Base-by-base conservation (phyloP, 495 filamentous ascomycete genomes). In the Aspergillus funiculosus region DNA sequence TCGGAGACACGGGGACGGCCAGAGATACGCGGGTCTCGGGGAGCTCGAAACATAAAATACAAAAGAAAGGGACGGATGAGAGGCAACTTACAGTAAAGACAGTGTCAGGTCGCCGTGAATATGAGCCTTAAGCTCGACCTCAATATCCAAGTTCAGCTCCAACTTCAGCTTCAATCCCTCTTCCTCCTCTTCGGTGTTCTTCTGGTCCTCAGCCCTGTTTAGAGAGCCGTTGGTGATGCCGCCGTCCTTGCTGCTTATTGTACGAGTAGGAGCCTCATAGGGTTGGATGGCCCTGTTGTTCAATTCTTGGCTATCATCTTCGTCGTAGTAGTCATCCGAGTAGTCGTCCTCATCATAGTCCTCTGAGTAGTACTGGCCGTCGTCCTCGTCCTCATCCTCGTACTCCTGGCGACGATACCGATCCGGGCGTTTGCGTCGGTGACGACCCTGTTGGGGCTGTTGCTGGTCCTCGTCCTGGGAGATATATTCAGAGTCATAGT, bases 61-160 rank as follows among this genome's bases (percentile, higher is more conserved):
- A 21, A 17, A 20, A 35, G 31, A 17, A 26, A 46, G 32, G 28
- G 35, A 38, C n/a, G 26, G 27, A 18, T 30, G 14, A 14, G 22
- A 11, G 39, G 30, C 6, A 31, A 84, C 86, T 74, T 80, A 91
- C 88, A 95, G 78, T 48, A 95, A 72, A 47, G 85, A 80, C 43
- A 95, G 54, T 37, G 87, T 92, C 59, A 94, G 67, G 66, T 94
- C 89, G 58, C 89, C 87, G 48, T 91, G 85, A 55, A 95, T 92
- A 57, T 81, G 85, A 22, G 89, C 89, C 76, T 94, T 94, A 2
- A 95, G 67, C 62, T 89, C 81, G 10, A 94, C 78, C 69, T 94
- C 85, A 46, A 94, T 79, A 53, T 95, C 89, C 32, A 95, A 64
- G 63, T 94, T 94, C 46, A 94, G 61, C 53, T 94, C 88, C 38